A percentile compares a stretch with the other conserved stretches of the same genome.
These are phyloP conservation scores for Aleurites moluccanus DNA, from an alignment of 441 rosid genomes.

Conservation along the genomic window DNA sequence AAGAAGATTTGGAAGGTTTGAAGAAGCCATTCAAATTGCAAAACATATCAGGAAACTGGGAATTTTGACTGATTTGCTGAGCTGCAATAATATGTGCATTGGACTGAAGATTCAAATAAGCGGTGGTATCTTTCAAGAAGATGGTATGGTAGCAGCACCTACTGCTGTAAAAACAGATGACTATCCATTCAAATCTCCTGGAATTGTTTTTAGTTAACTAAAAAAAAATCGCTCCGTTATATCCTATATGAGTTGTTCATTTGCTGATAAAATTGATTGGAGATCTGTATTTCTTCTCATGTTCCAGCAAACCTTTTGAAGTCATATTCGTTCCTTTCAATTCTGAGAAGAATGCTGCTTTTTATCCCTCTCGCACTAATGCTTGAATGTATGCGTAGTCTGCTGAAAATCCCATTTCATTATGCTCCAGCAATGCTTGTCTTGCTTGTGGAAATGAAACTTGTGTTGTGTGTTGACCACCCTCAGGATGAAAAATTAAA, in stretches of 20 bases:
- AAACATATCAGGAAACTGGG: slow-evolving; percentile 58
- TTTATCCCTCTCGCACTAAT: slow-evolving; percentile 65
- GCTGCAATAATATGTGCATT: slow-evolving; percentile 63
- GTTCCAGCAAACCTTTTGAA: slow-evolving; percentile 70
- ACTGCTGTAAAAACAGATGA: slow-evolving; percentile 46
- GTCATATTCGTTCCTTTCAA: slow-evolving; percentile 73
- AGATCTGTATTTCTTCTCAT: slow-evolving; percentile 32
- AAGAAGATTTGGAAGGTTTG: slow-evolving; percentile 58
- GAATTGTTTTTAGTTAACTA: slow-evolving; percentile 56
- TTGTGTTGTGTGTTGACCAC: not conserved
- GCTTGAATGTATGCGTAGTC: slow-evolving; percentile 26
- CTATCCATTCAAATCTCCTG: slow-evolving; percentile 60
- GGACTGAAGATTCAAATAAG: slow-evolving; percentile 72
- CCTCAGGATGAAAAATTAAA: not conserved
- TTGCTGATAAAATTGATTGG: not conserved
- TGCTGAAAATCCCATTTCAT: not conserved
- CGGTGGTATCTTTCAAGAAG: slow-evolving; percentile 58
- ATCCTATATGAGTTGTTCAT: not conserved
- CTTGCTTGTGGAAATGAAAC: not conserved
- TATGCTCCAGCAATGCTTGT: not conserved
- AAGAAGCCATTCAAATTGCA: slow-evolving; percentile 62
- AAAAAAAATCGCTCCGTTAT: too few relatives aligned
- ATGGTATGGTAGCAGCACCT: slow-evolving; percentile 44
- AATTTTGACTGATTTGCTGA: slow-evolving; percentile 54
- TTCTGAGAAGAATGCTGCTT: slow-evolving; percentile 37